These are phyloP conservation scores for Clavispora santaluciae DNA, from an alignment of 805 yeast species.

Conservation along the genomic window DNA sequence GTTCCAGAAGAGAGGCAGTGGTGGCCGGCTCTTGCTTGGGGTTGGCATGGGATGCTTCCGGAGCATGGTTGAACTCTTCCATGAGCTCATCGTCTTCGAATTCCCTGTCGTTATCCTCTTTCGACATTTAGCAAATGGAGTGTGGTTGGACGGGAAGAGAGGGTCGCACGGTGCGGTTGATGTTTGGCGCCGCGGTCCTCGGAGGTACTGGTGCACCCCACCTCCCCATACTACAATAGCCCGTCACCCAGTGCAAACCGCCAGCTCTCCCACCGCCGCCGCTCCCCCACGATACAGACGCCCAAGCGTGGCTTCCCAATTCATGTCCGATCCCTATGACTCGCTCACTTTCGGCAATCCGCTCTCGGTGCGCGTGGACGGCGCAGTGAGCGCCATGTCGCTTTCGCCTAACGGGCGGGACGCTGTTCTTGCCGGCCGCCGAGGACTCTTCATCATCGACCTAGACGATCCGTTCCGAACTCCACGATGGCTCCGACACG, in stretches of 20 bases:
- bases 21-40: background rate
- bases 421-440: slow-evolving; percentile 79
- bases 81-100: slow-evolving; percentile 17
- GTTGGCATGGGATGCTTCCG: slow-evolving; percentile 2
- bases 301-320: no score
- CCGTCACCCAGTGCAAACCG: no score
- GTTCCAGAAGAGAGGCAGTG: slow-evolving; percentile 24
- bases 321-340: slow-evolving; percentile 20
- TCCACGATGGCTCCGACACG: slow-evolving; percentile 89
- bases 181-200: background rate
- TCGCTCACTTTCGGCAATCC: slow-evolving; percentile 74
- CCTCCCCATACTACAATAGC: no score
- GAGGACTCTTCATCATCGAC: slow-evolving; percentile 87
- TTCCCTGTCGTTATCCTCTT: background rate
- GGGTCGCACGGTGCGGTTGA: background rate
- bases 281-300: background rate
- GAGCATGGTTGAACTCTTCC: slow-evolving; percentile 20
- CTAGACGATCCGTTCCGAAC: slow-evolving; percentile 92
- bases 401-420: slow-evolving; percentile 88
- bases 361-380: slow-evolving; percentile 81
- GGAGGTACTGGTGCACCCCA: background rate
- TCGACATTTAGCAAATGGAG: background rate
- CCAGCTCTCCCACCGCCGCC: background rate
- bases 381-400: slow-evolving; percentile 87
- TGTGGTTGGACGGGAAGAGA: background rate